Base-by-base conservation (phyloP, 2,329 filamentous ascomycete genomes). In the Aspergillus sp. region DNA sequence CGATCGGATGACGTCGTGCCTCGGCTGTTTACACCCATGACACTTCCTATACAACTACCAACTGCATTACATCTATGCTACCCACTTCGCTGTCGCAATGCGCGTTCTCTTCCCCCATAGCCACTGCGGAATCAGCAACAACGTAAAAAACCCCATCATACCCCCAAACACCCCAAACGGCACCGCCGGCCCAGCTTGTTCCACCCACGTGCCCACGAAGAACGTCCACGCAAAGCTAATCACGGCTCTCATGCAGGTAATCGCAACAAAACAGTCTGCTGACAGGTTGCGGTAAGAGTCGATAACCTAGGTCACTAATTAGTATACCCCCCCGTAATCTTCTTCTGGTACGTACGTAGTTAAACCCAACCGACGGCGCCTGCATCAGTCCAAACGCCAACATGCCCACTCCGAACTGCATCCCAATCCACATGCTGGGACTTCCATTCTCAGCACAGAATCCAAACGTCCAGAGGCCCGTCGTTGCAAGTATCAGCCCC, bases 141-240 rank as follows among this genome's bases (percentile, higher is more conserved):
- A 50, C 1, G 73, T 66, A 62, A 85, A 83, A 0, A 81, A 24
- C 0, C 78, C 81, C 78, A 83, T 78, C 2, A 83, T 63, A 67
- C 80, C 78, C 0, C 77, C 80, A 59, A 83, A 83, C 3, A 83
- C 76, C 0, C 81, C 82, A 65, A 84, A 84, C 0, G 81, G 76
- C 52, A 81, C 68, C 0, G 81, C 75, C 1, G 76, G 62, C 0
- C 82, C 82, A 0, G 64, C 66, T 0, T 68, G 48, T 1, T 69
- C 62, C 0, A 82, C 72, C 82, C 81, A 85, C 4, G 76, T 69
- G 3, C 75, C 74, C 0, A 80, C 77, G 44, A 84, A 83, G 54
- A 83, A 83, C 0, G 80, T 81, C 81, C 81, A 85, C 0, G 80
- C 76, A 61, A 84, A 84, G 0, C 77, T 74, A 8, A 85, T 76